Conservation (phyloP, 371 early-diverging fungal species). For the Circinella umbellata region DNA sequence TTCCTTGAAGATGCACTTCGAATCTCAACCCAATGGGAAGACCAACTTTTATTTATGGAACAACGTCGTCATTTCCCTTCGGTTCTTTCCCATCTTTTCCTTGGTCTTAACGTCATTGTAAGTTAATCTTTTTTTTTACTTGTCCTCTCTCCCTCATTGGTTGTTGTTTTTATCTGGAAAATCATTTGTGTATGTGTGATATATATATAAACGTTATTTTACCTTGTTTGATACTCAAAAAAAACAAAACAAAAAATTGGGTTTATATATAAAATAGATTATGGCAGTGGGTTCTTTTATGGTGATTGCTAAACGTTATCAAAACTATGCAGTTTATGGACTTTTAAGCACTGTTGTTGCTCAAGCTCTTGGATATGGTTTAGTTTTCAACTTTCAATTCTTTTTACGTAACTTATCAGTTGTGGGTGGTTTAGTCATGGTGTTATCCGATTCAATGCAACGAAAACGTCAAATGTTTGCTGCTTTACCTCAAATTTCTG, state of each 20-base stretch:
- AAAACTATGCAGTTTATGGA: conserved; percentile 79
- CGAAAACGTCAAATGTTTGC: conserved; percentile 73
- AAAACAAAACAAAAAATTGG: not conserved
- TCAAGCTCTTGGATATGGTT: conserved; percentile 90
- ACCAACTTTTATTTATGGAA: conserved; percentile 83
- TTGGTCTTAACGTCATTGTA: conserved; percentile 75
- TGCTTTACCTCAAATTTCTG: conserved; percentile 79
- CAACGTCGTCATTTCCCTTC: conserved; percentile 76
- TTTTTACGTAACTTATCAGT: conserved; percentile 89
- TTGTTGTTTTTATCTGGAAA: not conserved
- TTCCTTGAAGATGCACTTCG: conserved; percentile 92
- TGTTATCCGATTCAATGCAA: conserved; percentile 71
- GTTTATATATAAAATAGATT: conserved; percentile 23
- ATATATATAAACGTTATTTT: too few species aligned
- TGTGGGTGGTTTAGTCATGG: conserved; percentile 88
- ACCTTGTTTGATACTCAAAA: not conserved
- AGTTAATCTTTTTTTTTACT: conserved; percentile 41
- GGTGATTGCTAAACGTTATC: conserved; percentile 76
- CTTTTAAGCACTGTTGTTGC: conserved; percentile 76
- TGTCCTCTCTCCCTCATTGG: not conserved
- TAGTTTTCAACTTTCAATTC: conserved; percentile 85
- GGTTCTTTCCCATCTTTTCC: conserved; percentile 76
- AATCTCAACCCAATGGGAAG: conserved; percentile 83
- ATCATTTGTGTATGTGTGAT: too few species aligned
- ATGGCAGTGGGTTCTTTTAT: conserved; percentile 84